Base-by-base conservation (phyloP, 352 stramenopile genomes). In the Pythium inflatum region DNA sequence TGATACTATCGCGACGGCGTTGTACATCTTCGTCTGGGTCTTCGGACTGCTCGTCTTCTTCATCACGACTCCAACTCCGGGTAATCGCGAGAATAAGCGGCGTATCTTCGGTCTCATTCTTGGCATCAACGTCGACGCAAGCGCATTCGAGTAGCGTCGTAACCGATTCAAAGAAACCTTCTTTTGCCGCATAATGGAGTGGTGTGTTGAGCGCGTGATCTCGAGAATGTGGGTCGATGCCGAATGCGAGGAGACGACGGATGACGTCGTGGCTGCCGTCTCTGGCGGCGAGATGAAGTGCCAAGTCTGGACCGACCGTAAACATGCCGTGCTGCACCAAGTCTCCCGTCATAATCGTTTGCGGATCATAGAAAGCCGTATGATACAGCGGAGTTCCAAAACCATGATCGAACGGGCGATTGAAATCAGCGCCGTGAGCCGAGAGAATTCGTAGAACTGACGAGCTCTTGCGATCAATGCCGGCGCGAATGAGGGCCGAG, bases 341-440 rank as follows among this genome's bases (percentile, higher is more conserved):
- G 25, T 25, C 11, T 18, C 6, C 24, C 6, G 45, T 31, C 20
- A 65, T 3, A 1, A 20, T 41, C 9, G 18, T 30, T 22, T 25
- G 22, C 2, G 27, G 12, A 33, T 55, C 57, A 3, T 20, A n/a
- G 2, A 22, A 16, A 3, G 59, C 28, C 14, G 59, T 24, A 50
- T 31, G 20, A 18, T n/a, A 38, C 7, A 67, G 18, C 11, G 34
- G 46, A 28, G 0, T n/a, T 2, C 22, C 5, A 8, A 40, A 7
- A n/a, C 27, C n/a, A 31, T n/a, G n/a, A n/a, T 3, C 2, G 7
- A 50, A 1, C 14, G 14, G 22, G 33, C 46, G 20, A 30, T 48
- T 58, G n/a, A 67, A 20, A 28, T 67, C 59, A 28, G 59, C 59
- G 7, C 59, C 59, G 36, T 67, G 59, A 11, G 59, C 59, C 20